Conservation (phyloP, 257 asterid species). For the Thymus mandschuricus region DNA sequence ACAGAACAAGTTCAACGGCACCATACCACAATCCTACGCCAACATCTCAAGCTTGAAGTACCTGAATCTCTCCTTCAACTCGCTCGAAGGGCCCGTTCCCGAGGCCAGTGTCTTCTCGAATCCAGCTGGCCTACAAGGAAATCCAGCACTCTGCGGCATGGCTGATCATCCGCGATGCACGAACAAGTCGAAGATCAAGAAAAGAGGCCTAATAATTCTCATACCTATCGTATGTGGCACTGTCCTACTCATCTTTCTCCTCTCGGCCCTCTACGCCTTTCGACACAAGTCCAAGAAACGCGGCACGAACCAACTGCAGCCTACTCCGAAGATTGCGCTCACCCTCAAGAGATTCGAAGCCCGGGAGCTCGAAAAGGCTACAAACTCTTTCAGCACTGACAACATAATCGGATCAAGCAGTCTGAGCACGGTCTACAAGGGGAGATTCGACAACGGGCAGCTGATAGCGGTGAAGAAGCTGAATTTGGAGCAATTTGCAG, state of each 20-base stretch:
- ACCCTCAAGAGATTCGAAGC: slow-evolving; percentile 56
- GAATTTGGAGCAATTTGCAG: slow-evolving; percentile 58
- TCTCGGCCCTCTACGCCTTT: slow-evolving; percentile 27
- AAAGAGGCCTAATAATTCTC: slow-evolving; percentile 41
- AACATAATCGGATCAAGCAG: slow-evolving; percentile 75
- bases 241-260: slow-evolving; percentile 40
- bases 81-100: slow-evolving; percentile 70
- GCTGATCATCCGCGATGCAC: slow-evolving; percentile 41
- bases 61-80: slow-evolving; percentile 77
- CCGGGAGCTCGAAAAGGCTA: slow-evolving; percentile 56
- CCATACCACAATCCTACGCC: slow-evolving; percentile 58
- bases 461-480: slow-evolving; percentile 66
- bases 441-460: slow-evolving; percentile 49
- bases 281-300: slow-evolving; percentile 33
- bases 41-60: slow-evolving; percentile 47
- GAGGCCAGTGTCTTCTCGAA: slow-evolving; percentile 46
- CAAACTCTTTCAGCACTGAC: slow-evolving; percentile 56
- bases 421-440: slow-evolving; percentile 78
- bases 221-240: slow-evolving; percentile 44
- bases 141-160: slow-evolving; percentile 66
- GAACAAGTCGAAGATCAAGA: background rate
- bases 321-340: slow-evolving; percentile 25
- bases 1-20: slow-evolving; percentile 61
- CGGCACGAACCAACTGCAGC: background rate
- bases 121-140: slow-evolving; percentile 50